Percentiles rank a stretch among this genome's conserved stretches.
phyloP scores from a whole-genome alignment of 805 yeast genomes.

The Yamadazyma kitorensis region DNA sequence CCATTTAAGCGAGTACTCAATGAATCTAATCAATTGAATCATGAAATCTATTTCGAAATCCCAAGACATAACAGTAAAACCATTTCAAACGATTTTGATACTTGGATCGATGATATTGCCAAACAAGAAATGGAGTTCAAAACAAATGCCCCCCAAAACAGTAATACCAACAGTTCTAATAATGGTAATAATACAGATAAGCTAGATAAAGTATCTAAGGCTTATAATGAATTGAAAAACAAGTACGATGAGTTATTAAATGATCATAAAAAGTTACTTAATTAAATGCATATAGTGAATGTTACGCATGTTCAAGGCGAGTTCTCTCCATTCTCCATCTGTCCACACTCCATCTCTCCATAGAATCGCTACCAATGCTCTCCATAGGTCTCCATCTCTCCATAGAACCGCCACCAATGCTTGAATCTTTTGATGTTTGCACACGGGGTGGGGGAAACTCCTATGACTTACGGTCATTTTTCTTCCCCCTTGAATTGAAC shows the following conservation, averaged over 20 bases:
- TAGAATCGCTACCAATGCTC: too few relatives aligned
- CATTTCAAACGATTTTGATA: constrained; percentile 30
- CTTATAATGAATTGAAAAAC: constrained; percentile 55
- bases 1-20: constrained; percentile 58
- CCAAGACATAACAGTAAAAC: constrained; percentile 12
- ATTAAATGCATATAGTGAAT: too few relatives aligned
- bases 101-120: constrained; percentile 48
- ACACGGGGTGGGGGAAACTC: too few relatives aligned
- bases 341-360: too few relatives aligned
- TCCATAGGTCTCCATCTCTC: too few relatives aligned
- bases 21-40: constrained; percentile 35
- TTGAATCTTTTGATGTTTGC: too few relatives aligned
- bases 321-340: too few relatives aligned
- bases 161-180: constrained; percentile 1
- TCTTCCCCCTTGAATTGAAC: too few relatives aligned
- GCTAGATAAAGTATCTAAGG: constrained; percentile 49
- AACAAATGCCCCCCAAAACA: constrained; percentile 32
- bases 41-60: constrained; percentile 42
- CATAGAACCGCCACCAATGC: too few relatives aligned
- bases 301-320: too few relatives aligned
- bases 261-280: constrained; percentile 44
- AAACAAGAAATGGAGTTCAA: constrained; percentile 52
- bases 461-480: too few relatives aligned
- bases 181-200: constrained; percentile 22
- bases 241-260: constrained; percentile 58